phyloP scores from a whole-genome alignment of 768 basidiomycete species.

The Serendipita sp. region DNA sequence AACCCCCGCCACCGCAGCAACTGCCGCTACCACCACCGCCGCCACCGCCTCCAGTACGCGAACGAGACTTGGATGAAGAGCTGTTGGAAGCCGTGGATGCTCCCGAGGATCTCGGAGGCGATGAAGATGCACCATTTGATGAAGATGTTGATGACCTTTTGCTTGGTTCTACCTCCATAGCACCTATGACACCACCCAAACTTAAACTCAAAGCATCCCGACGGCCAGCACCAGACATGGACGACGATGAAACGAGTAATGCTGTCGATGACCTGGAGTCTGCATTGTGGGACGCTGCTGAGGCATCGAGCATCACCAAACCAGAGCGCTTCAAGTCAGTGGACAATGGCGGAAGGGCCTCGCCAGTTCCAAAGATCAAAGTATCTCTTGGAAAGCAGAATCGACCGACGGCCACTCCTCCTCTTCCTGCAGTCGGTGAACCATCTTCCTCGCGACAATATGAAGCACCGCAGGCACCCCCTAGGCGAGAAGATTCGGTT shows the following conservation, averaged over 20 bases:
- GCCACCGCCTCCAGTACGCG: conserved; percentile 7
- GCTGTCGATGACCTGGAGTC: conserved; percentile 7
- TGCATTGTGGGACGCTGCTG: conserved; percentile 5
- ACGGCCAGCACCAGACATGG: neutral
- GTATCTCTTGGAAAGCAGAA: conserved; percentile 17
- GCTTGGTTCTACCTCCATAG: conserved; percentile 15
- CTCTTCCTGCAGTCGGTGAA: neutral
- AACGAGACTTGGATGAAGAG: conserved; percentile 6
- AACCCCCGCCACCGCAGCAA: conserved; percentile 13
- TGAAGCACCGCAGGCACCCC: too few species aligned
- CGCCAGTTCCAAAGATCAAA: conserved; percentile 19
- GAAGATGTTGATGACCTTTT: conserved; percentile 9
- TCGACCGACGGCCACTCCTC: neutral
- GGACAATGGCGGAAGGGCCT: neutral
- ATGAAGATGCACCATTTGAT: conserved; percentile 4
- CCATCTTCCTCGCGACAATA: neutral
- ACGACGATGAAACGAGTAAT: neutral
- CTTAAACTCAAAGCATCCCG: conserved; percentile 31
- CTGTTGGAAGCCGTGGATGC: conserved; percentile 3
- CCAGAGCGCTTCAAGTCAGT: neutral
- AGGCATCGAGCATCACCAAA: neutral
- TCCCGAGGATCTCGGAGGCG: conserved; percentile 6
- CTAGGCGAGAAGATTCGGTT: neutral
- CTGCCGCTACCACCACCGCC: conserved; percentile 13
- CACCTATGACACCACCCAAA: conserved; percentile 35